Evolutionary conservation across 805 yeast genomes (phyloP), one percentile per base, ranked within the genome.

Genomic region (Monosporozyma yasuniensis): DNA sequence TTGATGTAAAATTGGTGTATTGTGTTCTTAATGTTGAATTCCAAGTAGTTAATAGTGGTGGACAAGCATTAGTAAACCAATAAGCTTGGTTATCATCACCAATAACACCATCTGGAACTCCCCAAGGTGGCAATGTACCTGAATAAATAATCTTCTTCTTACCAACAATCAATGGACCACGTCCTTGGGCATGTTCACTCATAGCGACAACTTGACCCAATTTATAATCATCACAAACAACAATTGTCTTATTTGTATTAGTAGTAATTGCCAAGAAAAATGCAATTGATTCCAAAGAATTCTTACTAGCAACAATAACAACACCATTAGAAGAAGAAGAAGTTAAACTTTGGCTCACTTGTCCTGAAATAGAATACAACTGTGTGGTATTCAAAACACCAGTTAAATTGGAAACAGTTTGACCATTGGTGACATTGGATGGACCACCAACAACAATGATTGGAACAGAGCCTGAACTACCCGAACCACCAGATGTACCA

Each of bases 101-200:
- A 22, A 58, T 48, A 39, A 60, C 52, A 47, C 69, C 70, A 3
- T 65, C 56, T 9, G 66, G 63, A 4, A 52, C 59, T n/a, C 54
- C 59, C 18, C 51, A 52, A 22, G 64, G 62, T n/a, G 65, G 55
- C 25, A 59, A 50, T 27, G 54, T 49, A 42, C 66, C 68, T 7
- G 67, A 54, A 53, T 59, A 66, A 25, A 66, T 58, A 32, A 57
- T 50, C 16, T 57, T 58, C 19, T 54, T 50, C 35, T 49, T 53
- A 19, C 53, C 59, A 25, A 63, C 59, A 16, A 58, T 47, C 42
- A 63, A 48, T 19, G 61, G 52, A 48, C 67, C 67, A 50, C 65
- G 59, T 7, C 55, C 60, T 9, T 19, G 28, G 1, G 63, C 43
- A 9, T 46, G 34, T 12, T 55, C 23, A 45, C 56, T 53, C 19